A percentile compares a stretch with the other conserved stretches of the same genome.
Evolutionary conservation across 2,329 filamentous ascomycete species (phyloP).

Genomic region (Leptographium galeiforme): DNA sequence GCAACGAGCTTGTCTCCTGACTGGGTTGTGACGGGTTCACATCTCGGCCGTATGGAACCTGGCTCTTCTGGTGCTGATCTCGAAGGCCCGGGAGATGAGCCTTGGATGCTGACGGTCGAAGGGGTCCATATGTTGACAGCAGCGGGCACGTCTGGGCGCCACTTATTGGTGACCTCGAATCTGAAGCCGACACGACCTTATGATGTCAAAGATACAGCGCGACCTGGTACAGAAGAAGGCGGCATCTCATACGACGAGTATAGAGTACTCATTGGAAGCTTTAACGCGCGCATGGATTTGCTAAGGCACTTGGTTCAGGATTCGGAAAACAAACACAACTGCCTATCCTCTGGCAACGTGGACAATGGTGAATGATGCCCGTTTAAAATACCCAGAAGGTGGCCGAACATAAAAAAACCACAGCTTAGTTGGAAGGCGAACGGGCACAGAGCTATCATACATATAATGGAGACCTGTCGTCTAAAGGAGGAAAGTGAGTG

Average conservation of each 20-base stretch:
- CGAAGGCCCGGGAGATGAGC: conserved; percentile 16
- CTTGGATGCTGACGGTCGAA: conserved; percentile 49
- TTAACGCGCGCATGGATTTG: conserved; percentile 42
- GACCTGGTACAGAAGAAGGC: neutral
- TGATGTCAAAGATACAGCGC: neutral
- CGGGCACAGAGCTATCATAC: no score
- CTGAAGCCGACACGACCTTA: neutral
- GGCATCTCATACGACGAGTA: conserved; percentile 29
- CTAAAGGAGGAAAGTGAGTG: no score
- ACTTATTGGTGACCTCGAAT: neutral
- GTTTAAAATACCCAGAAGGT: neutral
- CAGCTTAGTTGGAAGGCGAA: no score
- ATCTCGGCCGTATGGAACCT: conserved; percentile 29
- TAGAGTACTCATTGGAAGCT: conserved; percentile 38
- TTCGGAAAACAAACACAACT: conserved; percentile 28
- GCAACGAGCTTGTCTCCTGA: conserved; percentile 60
- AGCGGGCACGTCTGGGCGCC: neutral
- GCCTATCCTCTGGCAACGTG: neutral
- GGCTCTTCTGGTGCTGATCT: conserved; percentile 17
- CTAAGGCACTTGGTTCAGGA: conserved; percentile 40
- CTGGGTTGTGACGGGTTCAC: conserved; percentile 48
- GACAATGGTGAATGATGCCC: neutral
- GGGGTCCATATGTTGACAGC: conserved; percentile 27
- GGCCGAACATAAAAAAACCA: neutral
- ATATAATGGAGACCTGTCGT: no score